Conservation (phyloP, 2,329 filamentous ascomycete species). For the Cryphonectria carpinicola region DNA sequence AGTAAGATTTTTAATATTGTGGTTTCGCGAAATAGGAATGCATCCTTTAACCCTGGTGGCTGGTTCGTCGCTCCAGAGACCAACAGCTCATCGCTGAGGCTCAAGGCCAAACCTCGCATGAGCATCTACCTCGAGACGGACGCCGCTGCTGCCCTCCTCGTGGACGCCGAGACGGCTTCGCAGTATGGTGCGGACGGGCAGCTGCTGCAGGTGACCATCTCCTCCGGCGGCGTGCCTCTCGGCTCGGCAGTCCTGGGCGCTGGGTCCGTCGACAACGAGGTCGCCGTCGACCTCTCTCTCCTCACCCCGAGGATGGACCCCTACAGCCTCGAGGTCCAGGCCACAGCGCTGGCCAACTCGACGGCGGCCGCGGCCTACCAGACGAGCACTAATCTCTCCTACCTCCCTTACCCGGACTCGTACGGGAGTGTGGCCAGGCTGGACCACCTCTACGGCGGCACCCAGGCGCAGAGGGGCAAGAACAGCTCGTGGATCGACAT, state of each 20-base stretch:
- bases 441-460: slow-evolving; percentile 31
- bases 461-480: slow-evolving; percentile 29
- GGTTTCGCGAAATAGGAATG: slow-evolving; percentile 39
- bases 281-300: slow-evolving; percentile 20
- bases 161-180: slow-evolving; percentile 46
- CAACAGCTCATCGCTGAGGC: slow-evolving; percentile 43
- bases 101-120: slow-evolving; percentile 51
- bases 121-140: slow-evolving; percentile 51
- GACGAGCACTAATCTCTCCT: slow-evolving; percentile 27
- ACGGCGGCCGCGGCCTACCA: slow-evolving; percentile 24
- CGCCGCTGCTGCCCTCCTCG: slow-evolving; percentile 42
- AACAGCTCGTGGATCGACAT: slow-evolving; percentile 29
- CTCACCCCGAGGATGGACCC: slow-evolving; percentile 24
- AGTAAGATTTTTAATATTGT: background rate
- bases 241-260: slow-evolving; percentile 24
- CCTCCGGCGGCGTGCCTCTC: slow-evolving; percentile 4
- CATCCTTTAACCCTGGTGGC: slow-evolving; percentile 52
- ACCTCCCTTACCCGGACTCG: slow-evolving; percentile 27
- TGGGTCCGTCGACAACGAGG: slow-evolving; percentile 28
- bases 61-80: slow-evolving; percentile 44
- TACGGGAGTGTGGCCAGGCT: slow-evolving; percentile 32
- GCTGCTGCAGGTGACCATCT: slow-evolving; percentile 23
- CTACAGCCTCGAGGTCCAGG: slow-evolving; percentile 27
- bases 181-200: slow-evolving; percentile 40
- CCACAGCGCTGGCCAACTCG: slow-evolving; percentile 20